Base-by-base conservation (phyloP, 306 rosid genomes). In the Carpinus fangiana region DNA sequence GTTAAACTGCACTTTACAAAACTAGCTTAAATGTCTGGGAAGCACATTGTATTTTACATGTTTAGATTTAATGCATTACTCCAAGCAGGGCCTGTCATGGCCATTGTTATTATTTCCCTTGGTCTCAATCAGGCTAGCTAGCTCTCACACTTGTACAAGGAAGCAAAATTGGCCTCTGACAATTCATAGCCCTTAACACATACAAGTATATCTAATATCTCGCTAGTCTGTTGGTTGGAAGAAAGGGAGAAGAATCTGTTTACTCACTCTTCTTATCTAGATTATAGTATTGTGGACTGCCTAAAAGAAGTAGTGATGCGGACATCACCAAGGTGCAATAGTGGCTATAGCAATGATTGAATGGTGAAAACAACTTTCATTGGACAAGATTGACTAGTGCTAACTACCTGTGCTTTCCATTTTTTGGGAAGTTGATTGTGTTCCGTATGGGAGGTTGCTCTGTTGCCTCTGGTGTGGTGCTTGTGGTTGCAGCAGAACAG, bases 151-250 rank as follows among this genome's bases (percentile, higher is more conserved):
- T 5, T 38, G 43, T 4, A 38, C 6, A 4, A 38, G 43, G 43
- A 38, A 38, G 43, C 5, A 38, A 38, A 38, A 38, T 38, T 38
- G 43, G 43, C 43, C 43, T 4, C 5, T 38, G 5, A 38, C 6
- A 38, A 38, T 38, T 38, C 6, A 38, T 38, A 38, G 43, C 43
- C 43, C 43, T 38, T 38, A 5, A 6, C 43, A 38, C 6, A 38
- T 38, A 38, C 43, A 38, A 38, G 6, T 5, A 38, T 38, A 38
- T 11, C 16, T 57, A 4, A 21, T 57, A 4, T 57, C 14, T 20
- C 64, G n/a, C 64, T 56, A 20, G 64, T 57, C 34, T 57, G 13
- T 21, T 57, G 64, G 64, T 57, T 57, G 64, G 26, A 57, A 57
- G 64, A 21, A 57, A 57, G 11, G 43, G 43, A 38, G 34, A 20